Percentiles rank a stretch among this genome's conserved stretches.
Evolutionary conservation across 352 stramenopile species (phyloP).

Genomic region (Globisporangium spiculum): DNA sequence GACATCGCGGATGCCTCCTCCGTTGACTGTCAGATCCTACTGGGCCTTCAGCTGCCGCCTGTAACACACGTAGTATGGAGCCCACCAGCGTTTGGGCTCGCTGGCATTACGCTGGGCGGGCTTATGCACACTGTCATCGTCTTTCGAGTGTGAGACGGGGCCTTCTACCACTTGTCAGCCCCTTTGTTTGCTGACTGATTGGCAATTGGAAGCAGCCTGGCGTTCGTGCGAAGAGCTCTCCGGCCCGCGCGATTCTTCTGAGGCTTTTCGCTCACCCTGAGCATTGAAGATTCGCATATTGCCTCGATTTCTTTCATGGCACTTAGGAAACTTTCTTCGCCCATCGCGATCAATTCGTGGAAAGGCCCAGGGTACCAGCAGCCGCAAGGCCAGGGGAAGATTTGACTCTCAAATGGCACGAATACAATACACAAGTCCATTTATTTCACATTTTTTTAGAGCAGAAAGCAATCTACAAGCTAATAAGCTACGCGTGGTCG

Average conservation of each 20-base stretch:
- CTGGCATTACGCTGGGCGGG: neutral
- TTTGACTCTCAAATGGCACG: neutral
- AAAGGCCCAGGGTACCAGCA: neutral
- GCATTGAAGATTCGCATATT: neutral
- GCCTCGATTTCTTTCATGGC: neutral
- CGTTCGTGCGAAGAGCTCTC: neutral
- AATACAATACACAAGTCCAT: neutral
- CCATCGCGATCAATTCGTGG: neutral
- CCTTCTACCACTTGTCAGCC: no score
- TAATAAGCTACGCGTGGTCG: slow-evolving; percentile 1
- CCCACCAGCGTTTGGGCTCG: neutral
- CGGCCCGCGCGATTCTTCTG: neutral
- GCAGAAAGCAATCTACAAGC: neutral
- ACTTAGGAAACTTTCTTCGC: neutral
- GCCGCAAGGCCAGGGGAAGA: neutral
- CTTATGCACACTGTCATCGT: neutral
- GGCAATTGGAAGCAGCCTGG: neutral
- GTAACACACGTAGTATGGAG: no score
- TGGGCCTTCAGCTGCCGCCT: no score
- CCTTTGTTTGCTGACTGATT: neutral
- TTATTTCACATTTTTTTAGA: neutral
- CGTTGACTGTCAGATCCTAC: no score
- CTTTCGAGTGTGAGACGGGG: neutral
- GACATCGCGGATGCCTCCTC: neutral
- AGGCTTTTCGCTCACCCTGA: neutral